Evolutionary conservation across 129 eudicot species (phyloP).

Genomic region (Silybum marianum): DNA sequence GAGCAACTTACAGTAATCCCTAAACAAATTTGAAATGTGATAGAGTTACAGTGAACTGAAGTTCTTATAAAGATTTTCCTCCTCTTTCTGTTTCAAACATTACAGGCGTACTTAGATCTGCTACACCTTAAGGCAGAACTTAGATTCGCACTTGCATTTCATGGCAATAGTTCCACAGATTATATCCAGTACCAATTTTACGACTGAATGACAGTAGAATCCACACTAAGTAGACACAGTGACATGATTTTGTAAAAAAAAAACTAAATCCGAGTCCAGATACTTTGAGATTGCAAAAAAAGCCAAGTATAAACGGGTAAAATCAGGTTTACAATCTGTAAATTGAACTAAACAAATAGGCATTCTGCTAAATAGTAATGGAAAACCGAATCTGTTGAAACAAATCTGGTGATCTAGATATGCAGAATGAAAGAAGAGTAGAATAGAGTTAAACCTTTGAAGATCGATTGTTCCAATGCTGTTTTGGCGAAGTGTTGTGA

Average conservation of each 20-base stretch:
- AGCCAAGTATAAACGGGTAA: not conserved
- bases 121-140: not conserved
- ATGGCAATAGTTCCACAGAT: not conserved
- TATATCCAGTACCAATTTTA: not conserved
- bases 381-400: slow-evolving; percentile 19
- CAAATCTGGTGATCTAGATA: slow-evolving; percentile 34
- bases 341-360: slow-evolving; percentile 4
- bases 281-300: slow-evolving; percentile 24
- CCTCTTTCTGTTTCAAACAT: not conserved
- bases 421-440: not conserved
- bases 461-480: slow-evolving; percentile 32
- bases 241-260: no score
- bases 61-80: not conserved
- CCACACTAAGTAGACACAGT: slow-evolving; percentile 2
- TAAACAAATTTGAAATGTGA: not conserved
- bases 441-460: slow-evolving; percentile 19
- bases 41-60: not conserved
- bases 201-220: not conserved
- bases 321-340: slow-evolving; percentile 4
- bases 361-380: slow-evolving; percentile 20
- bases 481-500: not conserved
- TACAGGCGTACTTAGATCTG: slow-evolving; percentile 19
- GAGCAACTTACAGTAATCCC: not conserved
- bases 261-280: slow-evolving; percentile 20
- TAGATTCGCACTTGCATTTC: not conserved